Evolutionary conservation across 805 yeast genomes (phyloP).

Genomic region (Kuraishia borneana): DNA sequence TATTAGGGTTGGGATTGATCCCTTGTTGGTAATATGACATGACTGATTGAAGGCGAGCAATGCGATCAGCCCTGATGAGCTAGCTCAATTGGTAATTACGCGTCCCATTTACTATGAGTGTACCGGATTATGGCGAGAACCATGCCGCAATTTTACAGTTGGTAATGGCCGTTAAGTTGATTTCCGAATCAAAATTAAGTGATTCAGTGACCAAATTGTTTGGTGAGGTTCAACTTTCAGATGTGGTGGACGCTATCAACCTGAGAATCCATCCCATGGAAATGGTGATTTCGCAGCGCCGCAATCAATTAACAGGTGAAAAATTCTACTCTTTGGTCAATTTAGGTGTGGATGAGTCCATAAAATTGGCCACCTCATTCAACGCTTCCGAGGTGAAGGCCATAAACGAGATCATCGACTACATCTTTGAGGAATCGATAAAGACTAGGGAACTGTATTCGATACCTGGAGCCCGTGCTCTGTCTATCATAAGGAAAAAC

Average conservation of each 20-base stretch:
- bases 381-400: conserved; percentile 27
- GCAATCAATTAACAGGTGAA: conserved; percentile 22
- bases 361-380: conserved; percentile 22
- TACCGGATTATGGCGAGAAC: conserved; percentile 2
- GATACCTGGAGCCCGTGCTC: conserved; percentile 23
- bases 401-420: conserved; percentile 33
- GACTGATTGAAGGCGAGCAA: no score
- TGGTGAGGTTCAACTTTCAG: conserved; percentile 2
- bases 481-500: conserved; percentile 15
- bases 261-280: conserved; percentile 22
- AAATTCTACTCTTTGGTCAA: conserved; percentile 28
- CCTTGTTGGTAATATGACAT: conserved; percentile 24
- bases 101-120: no score
- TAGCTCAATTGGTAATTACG: no score
- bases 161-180: conserved; percentile 3
- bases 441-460: conserved; percentile 20
- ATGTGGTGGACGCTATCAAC: conserved; percentile 11
- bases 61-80: no score
- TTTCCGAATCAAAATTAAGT: background rate
- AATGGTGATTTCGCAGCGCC: conserved; percentile 28
- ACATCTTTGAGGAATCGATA: conserved; percentile 19
- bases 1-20: conserved; percentile 3
- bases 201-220: background rate
- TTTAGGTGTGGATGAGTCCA: conserved; percentile 24
- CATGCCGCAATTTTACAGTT: conserved; percentile 4